Conservation (phyloP, 1,139 yeast species). For the Nakaseomyces uthaithaninus region DNA sequence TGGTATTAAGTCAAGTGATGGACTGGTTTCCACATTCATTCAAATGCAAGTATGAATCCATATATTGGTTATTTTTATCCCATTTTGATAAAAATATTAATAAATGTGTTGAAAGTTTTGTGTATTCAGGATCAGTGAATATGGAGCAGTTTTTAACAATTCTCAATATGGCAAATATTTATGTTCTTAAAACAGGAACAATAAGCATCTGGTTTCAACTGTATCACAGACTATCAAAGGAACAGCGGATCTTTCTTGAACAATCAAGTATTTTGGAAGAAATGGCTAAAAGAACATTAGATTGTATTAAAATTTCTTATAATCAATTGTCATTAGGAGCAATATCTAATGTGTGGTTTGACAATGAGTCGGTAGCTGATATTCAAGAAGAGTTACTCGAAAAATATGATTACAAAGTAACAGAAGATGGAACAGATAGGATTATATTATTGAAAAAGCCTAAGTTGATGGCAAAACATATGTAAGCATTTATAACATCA, state of each 20-base stretch:
- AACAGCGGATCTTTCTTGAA: neutral
- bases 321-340: slow-evolving; percentile 1
- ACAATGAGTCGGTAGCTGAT: neutral
- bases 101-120: neutral
- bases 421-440: neutral
- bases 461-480: too few species aligned
- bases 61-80: neutral
- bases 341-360: neutral
- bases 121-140: neutral
- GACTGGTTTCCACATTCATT: neutral
- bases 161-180: neutral
- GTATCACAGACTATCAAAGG: neutral
- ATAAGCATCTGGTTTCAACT: neutral
- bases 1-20: neutral
- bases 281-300: neutral
- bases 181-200: neutral
- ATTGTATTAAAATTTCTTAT: neutral
- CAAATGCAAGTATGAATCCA: neutral
- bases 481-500: too few species aligned
- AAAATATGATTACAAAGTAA: neutral
- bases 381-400: neutral
- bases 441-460: too few species aligned
- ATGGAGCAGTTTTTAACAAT: neutral
- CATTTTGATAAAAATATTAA: neutral
- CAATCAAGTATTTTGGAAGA: neutral